Evolutionary conservation across 179 eudicot species (phyloP), one percentile per base, ranked within the genome.

Genomic region (Nepenthes alata): DNA sequence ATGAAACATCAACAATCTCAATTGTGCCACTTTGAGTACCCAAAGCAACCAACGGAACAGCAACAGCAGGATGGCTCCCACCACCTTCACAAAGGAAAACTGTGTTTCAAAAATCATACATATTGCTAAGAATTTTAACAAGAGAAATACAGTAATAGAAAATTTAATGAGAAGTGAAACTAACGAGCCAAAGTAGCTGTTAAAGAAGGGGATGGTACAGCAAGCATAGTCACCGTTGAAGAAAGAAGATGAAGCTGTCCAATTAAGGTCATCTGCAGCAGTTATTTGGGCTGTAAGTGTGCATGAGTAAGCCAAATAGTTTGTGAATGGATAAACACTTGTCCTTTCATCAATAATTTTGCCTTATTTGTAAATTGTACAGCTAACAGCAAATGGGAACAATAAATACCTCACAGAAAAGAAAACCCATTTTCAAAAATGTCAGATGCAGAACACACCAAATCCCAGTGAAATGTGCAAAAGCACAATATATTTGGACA

Each of bases 181-280:
- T 82, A 64, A 94, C 99, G 86, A 47, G 97, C 99, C 81, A 85
- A 75, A 71, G 90, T 94, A 64, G 99, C 97, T 67, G 90, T 94
- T 67, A 94, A 65, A 73, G 99, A 94, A 65, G 99, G 99, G 68
- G 96, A 81, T 69, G 99, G 99, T 70, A 94, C 99, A 71, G 99
- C 97, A 67, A 94, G 80, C 72, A 86, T 87, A 66, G 89, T 87
- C 74, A 94, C 84, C 4, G 95, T 77, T 60, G 99, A 89, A 59
- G 99, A 94, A 70, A 94, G 94, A 66, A 94, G 97, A 72, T 94
- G 99, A 62, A 94, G 85, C 75, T 94, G 97, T 61, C 99, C 99
- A 62, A 85, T 89, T 71, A 94, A 70, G 70, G 75, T 80, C 57
- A 82, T 85, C 99, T 94, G 91, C 82, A 78, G 52, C 36, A 67